Conservation (phyloP, 345 rosid genomes). For the Lumnitzera racemosa region DNA sequence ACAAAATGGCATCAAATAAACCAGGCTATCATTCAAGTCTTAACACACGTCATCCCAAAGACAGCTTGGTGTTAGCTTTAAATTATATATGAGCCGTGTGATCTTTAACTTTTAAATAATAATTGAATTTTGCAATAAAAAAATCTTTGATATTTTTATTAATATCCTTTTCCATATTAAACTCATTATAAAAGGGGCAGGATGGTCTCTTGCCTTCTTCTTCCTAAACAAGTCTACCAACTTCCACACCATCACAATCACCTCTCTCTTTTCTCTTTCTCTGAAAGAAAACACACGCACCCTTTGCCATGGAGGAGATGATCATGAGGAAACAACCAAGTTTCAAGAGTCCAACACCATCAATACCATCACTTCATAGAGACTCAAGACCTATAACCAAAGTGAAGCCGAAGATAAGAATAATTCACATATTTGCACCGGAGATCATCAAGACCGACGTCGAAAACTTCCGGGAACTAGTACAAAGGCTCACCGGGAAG, state of each 20-base stretch:
- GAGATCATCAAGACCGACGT: conserved; percentile 43
- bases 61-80: too few relatives aligned
- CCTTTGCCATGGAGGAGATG: conserved; percentile 12
- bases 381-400: conserved; percentile 20
- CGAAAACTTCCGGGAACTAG: conserved; percentile 33
- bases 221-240: neutral
- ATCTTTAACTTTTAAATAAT: too few relatives aligned
- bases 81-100: too few relatives aligned
- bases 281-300: neutral
- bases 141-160: too few relatives aligned
- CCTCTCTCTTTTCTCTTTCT: neutral
- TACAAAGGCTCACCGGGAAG: conserved; percentile 39
- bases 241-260: neutral
- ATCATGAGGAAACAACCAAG: conserved; percentile 7
- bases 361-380: conserved; percentile 16
- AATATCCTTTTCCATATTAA: too few relatives aligned
- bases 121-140: too few relatives aligned
- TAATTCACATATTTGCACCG: conserved; percentile 41
- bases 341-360: conserved; percentile 8
- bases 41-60: too few relatives aligned
- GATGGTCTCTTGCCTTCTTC: too few relatives aligned
- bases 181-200: too few relatives aligned
- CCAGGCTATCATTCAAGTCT: too few relatives aligned
- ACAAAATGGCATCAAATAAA: too few relatives aligned
- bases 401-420: conserved; percentile 30